Conservation (phyloP, 148 eudicot genomes). For the Heliamphora exappendiculata region DNA sequence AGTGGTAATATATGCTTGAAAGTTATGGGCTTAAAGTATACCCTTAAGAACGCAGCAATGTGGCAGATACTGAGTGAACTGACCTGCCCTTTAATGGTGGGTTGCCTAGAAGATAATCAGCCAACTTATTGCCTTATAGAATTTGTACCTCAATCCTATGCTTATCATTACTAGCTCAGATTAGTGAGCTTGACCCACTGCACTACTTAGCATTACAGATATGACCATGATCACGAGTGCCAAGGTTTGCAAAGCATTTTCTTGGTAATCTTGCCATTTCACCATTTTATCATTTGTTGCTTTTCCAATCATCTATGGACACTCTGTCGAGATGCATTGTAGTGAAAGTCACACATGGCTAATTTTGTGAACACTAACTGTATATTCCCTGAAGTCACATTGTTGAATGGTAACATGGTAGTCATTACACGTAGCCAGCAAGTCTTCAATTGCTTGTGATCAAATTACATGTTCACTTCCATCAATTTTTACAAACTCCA, state of each 20-base stretch:
- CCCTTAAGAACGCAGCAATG: background rate
- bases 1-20: no score
- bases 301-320: background rate
- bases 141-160: background rate
- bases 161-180: constrained; percentile 23
- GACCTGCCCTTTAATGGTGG: background rate
- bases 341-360: background rate
- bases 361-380: background rate
- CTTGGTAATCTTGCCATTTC: background rate
- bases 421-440: background rate
- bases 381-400: background rate
- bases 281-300: background rate
- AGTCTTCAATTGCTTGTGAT: background rate
- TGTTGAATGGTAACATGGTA: background rate
- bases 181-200: constrained; percentile 31
- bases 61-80: background rate
- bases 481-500: background rate
- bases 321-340: background rate
- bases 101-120: background rate
- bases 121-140: background rate
- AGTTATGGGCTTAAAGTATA: background rate
- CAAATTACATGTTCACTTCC: background rate
- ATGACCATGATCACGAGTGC: background rate
- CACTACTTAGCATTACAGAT: background rate
- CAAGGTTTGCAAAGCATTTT: background rate